A percentile compares a stretch with the other conserved stretches of the same genome.
Conservation (phyloP, 2,329 filamentous ascomycete genomes). For the Arthrobotrys iridis region DNA sequence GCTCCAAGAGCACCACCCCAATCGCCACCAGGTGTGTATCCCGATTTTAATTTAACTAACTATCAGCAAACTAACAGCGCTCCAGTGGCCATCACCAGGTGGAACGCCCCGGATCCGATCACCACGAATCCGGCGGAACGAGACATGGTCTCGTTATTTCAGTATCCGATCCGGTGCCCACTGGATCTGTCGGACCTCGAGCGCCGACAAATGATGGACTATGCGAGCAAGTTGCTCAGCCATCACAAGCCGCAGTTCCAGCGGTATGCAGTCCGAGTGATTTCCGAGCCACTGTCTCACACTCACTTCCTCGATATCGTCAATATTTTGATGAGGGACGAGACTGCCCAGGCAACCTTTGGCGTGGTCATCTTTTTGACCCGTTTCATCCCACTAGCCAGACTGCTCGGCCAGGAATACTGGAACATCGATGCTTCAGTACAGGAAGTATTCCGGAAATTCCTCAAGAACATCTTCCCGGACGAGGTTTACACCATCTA, state of each 20-base stretch:
- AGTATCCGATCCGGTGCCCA: constrained; percentile 3
- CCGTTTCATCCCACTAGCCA: constrained; percentile 27
- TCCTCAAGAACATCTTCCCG: constrained; percentile 1
- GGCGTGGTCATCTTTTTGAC: constrained; percentile 14
- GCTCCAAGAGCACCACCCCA: background rate
- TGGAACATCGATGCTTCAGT: background rate
- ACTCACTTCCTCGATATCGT: constrained; percentile 26
- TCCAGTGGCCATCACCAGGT: background rate
- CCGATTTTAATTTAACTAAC: too few relatives aligned
- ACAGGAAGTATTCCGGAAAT: background rate
- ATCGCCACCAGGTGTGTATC: background rate
- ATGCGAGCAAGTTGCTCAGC: constrained; percentile 10
- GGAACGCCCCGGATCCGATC: constrained; percentile 11
- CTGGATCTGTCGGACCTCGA: constrained; percentile 10
- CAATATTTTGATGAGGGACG: background rate
- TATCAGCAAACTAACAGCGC: background rate
- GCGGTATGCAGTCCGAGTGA: constrained; percentile 17
- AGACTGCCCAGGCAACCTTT: background rate
- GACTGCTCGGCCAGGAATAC: constrained; percentile 16
- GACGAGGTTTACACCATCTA: background rate
- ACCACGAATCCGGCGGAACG: constrained; percentile 3
- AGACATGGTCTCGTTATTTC: constrained; percentile 24
- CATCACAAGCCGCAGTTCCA: constrained; percentile 22
- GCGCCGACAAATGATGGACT: constrained; percentile 29
- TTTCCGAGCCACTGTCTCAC: constrained; percentile 10